phyloP scores from a whole-genome alignment of 306 rosid genomes.

The Crotalaria pallida region DNA sequence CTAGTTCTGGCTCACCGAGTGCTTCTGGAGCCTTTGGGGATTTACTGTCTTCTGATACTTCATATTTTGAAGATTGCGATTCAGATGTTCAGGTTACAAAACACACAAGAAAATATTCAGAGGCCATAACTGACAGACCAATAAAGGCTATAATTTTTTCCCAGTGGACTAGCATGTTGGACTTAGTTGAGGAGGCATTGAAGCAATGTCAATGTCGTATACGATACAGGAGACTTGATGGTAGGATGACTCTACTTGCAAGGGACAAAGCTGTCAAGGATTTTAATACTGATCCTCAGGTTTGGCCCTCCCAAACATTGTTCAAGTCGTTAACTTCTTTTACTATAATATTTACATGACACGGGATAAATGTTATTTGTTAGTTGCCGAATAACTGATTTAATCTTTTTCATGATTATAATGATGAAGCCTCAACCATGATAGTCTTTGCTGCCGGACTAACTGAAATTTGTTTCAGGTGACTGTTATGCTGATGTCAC shows the following conservation, averaged over 20 bases:
- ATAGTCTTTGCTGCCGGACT: slow-evolving; percentile 24
- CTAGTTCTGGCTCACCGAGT: slow-evolving; percentile 24
- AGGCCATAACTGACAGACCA: slow-evolving; percentile 45
- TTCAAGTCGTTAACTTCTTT: not conserved
- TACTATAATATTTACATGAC: slow-evolving; percentile 1
- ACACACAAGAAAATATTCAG: slow-evolving; percentile 43
- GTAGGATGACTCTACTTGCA: slow-evolving; percentile 67
- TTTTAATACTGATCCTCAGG: slow-evolving; percentile 77
- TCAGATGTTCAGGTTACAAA: slow-evolving; percentile 35
- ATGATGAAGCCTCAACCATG: slow-evolving; percentile 11
- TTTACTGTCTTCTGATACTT: slow-evolving; percentile 27
- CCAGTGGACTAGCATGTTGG: slow-evolving; percentile 97
- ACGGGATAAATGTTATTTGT: not conserved
- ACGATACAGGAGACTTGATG: slow-evolving; percentile 88
- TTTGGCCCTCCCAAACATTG: slow-evolving; percentile 39
- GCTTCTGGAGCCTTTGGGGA: slow-evolving; percentile 33
- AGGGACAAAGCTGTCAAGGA: slow-evolving; percentile 93
- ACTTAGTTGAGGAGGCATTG: slow-evolving; percentile 69
- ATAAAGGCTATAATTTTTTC: slow-evolving; percentile 78
- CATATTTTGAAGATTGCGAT: slow-evolving; percentile 32
- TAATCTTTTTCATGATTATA: not conserved
- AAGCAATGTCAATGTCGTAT: slow-evolving; percentile 36
- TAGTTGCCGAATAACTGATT: not conserved
- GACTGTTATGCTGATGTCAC: slow-evolving; percentile 92
- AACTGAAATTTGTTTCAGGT: slow-evolving; percentile 44